These are phyloP conservation scores for Candida manassasensis DNA, from an alignment of 805 yeast genomes.

Conservation along the genomic window DNA sequence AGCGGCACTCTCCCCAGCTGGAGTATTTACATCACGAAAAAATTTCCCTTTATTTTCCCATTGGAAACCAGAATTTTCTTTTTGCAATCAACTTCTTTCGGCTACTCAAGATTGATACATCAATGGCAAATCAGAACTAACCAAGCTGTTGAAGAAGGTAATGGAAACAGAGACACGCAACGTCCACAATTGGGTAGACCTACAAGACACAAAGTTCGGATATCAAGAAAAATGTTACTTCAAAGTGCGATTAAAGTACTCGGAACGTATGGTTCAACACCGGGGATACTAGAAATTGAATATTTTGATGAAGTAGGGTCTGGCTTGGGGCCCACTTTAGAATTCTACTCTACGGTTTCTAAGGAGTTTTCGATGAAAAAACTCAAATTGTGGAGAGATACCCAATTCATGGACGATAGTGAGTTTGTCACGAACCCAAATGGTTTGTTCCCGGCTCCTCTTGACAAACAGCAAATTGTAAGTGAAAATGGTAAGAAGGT, in stretches of 20 bases:
- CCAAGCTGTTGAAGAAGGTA: constrained; percentile 34
- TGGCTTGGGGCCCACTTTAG: constrained; percentile 94
- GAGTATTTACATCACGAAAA: constrained; percentile 69
- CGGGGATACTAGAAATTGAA: constrained; percentile 81
- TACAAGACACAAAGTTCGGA: constrained; percentile 71
- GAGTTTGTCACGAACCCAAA: constrained; percentile 35
- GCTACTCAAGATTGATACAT: constrained; percentile 76
- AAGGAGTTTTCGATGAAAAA: constrained; percentile 59
- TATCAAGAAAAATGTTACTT: constrained; percentile 65
- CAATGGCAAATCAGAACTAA: constrained; percentile 58
- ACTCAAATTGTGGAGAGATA: constrained; percentile 67
- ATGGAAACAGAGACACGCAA: constrained; percentile 10
- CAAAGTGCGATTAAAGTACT: constrained; percentile 77
- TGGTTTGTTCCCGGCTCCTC: constrained; percentile 77
- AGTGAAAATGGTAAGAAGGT: constrained; percentile 37
- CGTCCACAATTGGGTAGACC: constrained; percentile 66
- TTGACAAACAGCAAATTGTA: constrained; percentile 21
- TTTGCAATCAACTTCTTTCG: constrained; percentile 84
- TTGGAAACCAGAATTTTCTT: constrained; percentile 73
- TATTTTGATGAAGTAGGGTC: constrained; percentile 91
- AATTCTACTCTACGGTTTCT: constrained; percentile 81
- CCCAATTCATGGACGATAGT: constrained; percentile 18
- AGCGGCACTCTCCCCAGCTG: constrained; percentile 84
- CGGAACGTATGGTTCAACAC: constrained; percentile 70
- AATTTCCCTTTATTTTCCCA: constrained; percentile 80